These are phyloP conservation scores for Erythrobasidium yunnanense DNA, from an alignment of 768 basidiomycete species.

Conservation along the genomic window DNA sequence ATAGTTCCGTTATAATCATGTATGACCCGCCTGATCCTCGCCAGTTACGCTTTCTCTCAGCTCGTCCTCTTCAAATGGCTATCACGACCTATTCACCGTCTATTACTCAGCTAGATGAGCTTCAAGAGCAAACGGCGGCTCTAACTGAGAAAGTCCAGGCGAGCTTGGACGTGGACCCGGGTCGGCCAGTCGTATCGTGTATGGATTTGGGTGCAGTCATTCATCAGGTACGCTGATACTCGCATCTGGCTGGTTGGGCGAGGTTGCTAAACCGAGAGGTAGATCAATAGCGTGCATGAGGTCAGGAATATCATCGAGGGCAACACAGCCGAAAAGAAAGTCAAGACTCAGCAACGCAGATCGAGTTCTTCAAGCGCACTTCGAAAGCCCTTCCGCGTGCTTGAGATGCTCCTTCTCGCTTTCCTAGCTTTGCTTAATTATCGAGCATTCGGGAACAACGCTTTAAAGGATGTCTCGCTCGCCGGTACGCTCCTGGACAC, in stretches of 20 bases:
- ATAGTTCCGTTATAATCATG: background rate
- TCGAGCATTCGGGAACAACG: background rate
- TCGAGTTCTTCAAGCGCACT: background rate
- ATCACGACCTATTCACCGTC: background rate
- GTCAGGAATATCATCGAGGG: too few species aligned
- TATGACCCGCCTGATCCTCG: slow-evolving; percentile 13
- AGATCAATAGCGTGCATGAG: too few species aligned
- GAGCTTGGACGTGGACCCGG: background rate
- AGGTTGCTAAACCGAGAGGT: too few species aligned
- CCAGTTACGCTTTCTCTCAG: slow-evolving; percentile 6
- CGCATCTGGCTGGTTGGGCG: too few species aligned
- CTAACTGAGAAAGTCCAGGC: background rate
- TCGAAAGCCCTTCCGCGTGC: too few species aligned
- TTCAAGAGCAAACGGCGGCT: background rate
- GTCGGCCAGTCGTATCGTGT: background rate
- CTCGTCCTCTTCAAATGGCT: background rate
- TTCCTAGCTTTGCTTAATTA: background rate
- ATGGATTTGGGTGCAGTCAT: background rate
- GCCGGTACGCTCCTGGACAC: background rate
- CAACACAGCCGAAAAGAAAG: too few species aligned
- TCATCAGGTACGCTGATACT: too few species aligned
- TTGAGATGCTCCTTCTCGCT: background rate
- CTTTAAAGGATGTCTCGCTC: slow-evolving; percentile 11
- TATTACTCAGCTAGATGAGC: too few species aligned
- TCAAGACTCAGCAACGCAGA: too few species aligned